These are phyloP conservation scores for Sisymbrium altissimum DNA, from an alignment of 345 rosid genomes.

Conservation along the genomic window DNA sequence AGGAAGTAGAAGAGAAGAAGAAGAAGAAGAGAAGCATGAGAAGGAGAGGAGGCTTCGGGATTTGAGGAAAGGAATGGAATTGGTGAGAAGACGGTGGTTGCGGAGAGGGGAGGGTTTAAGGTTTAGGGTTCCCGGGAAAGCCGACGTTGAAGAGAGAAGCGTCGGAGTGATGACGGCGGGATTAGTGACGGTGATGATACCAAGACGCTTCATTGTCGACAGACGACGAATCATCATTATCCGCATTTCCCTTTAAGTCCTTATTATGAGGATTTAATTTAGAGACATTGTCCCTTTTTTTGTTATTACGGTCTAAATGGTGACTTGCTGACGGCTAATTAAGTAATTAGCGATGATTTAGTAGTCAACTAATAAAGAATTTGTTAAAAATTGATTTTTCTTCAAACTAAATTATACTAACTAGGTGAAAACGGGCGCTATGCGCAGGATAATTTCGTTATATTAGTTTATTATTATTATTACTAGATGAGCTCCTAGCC, in stretches of 20 bases:
- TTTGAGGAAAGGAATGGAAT: not conserved
- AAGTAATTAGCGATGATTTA: too few relatives aligned
- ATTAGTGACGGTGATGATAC: slow-evolving; percentile 17
- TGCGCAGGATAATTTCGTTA: too few relatives aligned
- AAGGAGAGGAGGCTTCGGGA: slow-evolving; percentile 13
- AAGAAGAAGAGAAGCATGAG: slow-evolving; percentile 8
- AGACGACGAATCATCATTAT: not conserved
- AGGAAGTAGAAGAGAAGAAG: slow-evolving; percentile 30
- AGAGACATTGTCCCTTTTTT: too few relatives aligned
- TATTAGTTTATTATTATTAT: too few relatives aligned
- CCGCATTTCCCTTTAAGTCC: not conserved
- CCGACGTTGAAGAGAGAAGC: slow-evolving; percentile 14
- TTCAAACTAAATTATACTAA: too few relatives aligned
- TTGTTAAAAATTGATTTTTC: too few relatives aligned
- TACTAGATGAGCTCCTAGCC: too few relatives aligned
- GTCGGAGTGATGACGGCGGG: slow-evolving; percentile 7
- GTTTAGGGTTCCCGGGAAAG: slow-evolving; percentile 8
- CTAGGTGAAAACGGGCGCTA: too few relatives aligned
- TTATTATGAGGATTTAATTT: too few relatives aligned
- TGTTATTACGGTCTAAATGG: too few relatives aligned
- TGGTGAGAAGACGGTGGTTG: not conserved
- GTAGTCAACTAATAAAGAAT: too few relatives aligned
- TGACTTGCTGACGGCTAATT: too few relatives aligned
- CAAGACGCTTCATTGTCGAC: slow-evolving; percentile 28
- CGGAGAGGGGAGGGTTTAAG: not conserved